Evolutionary conservation across 2,329 filamentous ascomycete genomes (phyloP).

Genomic region (Teratosphaeria pseudoeucalypti): DNA sequence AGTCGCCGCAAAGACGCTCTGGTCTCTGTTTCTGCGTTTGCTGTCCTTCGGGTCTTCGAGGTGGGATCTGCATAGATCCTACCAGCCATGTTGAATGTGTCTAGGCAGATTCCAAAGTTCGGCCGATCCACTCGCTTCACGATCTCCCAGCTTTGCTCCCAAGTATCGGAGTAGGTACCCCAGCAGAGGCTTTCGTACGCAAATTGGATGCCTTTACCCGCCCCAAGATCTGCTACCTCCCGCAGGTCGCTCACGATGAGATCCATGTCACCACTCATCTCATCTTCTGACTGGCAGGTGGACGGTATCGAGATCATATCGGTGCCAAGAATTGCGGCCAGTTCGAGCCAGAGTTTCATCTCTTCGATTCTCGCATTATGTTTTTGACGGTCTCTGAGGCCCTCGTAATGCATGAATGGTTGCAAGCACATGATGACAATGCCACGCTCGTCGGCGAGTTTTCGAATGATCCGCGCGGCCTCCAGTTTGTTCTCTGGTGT

Average conservation of each 20-base stretch:
- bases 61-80: conserved; percentile 61
- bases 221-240: conserved; percentile 57
- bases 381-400: conserved; percentile 51
- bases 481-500: conserved; percentile 39
- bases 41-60: conserved; percentile 39
- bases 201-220: conserved; percentile 50
- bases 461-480: conserved; percentile 48
- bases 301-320: conserved; percentile 67
- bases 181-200: conserved; percentile 66
- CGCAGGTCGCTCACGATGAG: conserved; percentile 53
- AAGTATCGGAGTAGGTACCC: conserved; percentile 59
- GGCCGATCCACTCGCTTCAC: conserved; percentile 53
- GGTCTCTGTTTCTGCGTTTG: conserved; percentile 47
- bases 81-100: conserved; percentile 69
- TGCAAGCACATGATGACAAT: conserved; percentile 59
- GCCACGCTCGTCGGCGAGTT: conserved; percentile 45
- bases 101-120: conserved; percentile 68
- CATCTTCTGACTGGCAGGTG: conserved; percentile 49
- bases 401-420: conserved; percentile 71
- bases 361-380: conserved; percentile 51
- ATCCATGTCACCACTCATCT: conserved; percentile 43
- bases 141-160: conserved; percentile 63
- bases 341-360: conserved; percentile 57
- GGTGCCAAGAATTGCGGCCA: conserved; percentile 54
- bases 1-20: conserved; percentile 46